phyloP scores from a whole-genome alignment of 2,329 filamentous ascomycete genomes.

The Diaporthe eres region DNA sequence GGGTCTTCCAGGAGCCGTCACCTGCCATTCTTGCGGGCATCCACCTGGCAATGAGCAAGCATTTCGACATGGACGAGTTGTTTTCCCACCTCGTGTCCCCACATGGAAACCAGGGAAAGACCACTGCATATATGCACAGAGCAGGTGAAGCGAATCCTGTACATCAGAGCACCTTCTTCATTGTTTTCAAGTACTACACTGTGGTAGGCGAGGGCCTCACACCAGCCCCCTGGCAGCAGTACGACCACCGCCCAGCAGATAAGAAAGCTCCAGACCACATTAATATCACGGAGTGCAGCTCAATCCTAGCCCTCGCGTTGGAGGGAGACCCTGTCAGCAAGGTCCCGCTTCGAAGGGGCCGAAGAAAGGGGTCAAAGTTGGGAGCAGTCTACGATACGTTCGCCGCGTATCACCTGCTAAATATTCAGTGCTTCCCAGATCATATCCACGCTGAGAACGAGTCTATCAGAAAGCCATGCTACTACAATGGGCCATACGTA shows the following conservation, averaged over 20 bases:
- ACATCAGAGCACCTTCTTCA: conserved; percentile 71
- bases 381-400: conserved; percentile 72
- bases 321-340: conserved; percentile 65
- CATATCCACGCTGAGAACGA: conserved; percentile 69
- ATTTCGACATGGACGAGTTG: conserved; percentile 75
- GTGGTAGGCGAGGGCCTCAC: conserved; percentile 68
- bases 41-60: conserved; percentile 68
- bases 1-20: conserved; percentile 72
- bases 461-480: conserved; percentile 65
- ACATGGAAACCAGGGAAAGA: conserved; percentile 58
- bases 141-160: conserved; percentile 61
- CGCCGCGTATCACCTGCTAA: conserved; percentile 72
- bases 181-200: conserved; percentile 77
- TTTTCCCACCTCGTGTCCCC: conserved; percentile 67
- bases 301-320: conserved; percentile 71
- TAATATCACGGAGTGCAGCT: conserved; percentile 71
- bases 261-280: conserved; percentile 63
- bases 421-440: conserved; percentile 72
- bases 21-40: conserved; percentile 72
- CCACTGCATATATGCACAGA: conserved; percentile 63
- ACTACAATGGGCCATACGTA: conserved; percentile 72
- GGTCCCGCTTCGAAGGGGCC: conserved; percentile 63
- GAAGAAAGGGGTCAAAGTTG: conserved; percentile 59
- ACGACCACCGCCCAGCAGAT: conserved; percentile 61
- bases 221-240: conserved; percentile 72